Evolutionary conservation across 305 asterid genomes (phyloP).

Genomic region (Fraxinus sp.): DNA sequence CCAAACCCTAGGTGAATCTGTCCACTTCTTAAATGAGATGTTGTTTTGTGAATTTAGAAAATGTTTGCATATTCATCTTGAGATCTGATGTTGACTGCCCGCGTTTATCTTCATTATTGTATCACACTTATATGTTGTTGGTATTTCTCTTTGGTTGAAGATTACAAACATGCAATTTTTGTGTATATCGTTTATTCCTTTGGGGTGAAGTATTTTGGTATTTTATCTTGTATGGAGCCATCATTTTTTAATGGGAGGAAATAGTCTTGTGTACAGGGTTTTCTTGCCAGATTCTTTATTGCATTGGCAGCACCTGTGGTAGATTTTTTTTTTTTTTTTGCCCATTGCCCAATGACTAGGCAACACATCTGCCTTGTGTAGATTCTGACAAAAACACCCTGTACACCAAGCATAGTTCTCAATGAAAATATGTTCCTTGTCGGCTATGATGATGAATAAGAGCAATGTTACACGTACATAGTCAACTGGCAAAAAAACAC

Average conservation of each 20-base stretch:
- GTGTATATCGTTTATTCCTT: not conserved
- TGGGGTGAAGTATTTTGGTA: not conserved
- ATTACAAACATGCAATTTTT: not conserved
- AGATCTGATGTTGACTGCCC: not conserved
- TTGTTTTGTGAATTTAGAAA: constrained; percentile 17
- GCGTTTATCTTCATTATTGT: not conserved
- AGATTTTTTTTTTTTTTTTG: too few species aligned
- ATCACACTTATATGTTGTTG: not conserved
- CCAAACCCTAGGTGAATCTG: constrained; percentile 42
- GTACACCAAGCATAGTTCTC: too few species aligned
- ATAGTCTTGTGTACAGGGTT: too few species aligned
- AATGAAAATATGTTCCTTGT: too few species aligned
- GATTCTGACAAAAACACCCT: too few species aligned
- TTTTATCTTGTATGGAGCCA: not conserved
- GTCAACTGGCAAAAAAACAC: too few species aligned
- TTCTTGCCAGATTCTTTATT: too few species aligned
- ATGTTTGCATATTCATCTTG: not conserved
- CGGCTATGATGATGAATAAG: too few species aligned
- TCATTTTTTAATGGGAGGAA: not conserved
- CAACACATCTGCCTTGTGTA: too few species aligned
- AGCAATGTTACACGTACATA: too few species aligned
- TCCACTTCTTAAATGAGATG: constrained; percentile 15
- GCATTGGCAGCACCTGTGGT: too few species aligned
- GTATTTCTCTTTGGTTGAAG: not conserved
- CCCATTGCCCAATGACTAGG: too few species aligned